Conservation (phyloP, 306 rosid genomes). For the Medicago lupulina region DNA sequence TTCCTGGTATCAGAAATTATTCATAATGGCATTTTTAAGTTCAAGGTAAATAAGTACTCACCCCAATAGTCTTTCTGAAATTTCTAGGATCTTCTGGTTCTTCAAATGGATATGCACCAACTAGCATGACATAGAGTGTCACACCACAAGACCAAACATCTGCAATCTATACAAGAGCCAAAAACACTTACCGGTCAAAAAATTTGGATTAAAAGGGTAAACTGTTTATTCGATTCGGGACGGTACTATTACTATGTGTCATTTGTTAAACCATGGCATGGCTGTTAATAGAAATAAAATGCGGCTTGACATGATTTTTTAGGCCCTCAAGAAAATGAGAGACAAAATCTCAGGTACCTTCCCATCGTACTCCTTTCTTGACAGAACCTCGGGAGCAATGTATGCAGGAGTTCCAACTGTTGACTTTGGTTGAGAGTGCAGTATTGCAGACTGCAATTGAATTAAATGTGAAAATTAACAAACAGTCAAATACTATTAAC, state of each 20-base stretch:
- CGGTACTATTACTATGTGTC: neutral
- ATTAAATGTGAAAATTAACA: constrained; percentile 18
- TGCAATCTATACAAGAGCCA: constrained; percentile 67
- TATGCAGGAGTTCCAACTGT: constrained; percentile 99
- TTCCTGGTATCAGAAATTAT: neutral
- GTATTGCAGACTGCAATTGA: constrained; percentile 75
- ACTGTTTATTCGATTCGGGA: constrained; percentile 3
- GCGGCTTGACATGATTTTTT: constrained; percentile 25
- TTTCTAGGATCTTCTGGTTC: constrained; percentile 98
- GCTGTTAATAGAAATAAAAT: constrained; percentile 12
- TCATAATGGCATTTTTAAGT: neutral
- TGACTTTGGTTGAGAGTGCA: constrained; percentile 96
- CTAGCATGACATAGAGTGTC: constrained; percentile 93
- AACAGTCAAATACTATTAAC: neutral
- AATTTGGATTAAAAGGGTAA: constrained; percentile 18
- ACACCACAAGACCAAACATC: constrained; percentile 99
- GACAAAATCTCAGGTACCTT: constrained; percentile 63
- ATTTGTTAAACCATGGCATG: constrained; percentile 30
- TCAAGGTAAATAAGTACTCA: constrained; percentile 47
- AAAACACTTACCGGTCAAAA: constrained; percentile 25
- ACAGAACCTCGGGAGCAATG: constrained; percentile 95
- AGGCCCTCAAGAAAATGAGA: constrained; percentile 1
- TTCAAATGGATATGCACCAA: constrained; percentile 98
- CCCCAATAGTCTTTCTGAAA: constrained; percentile 93
- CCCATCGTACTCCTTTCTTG: constrained; percentile 92